Evolutionary conservation across 306 rosid species (phyloP).

Genomic region (Phaseolus lunatus): DNA sequence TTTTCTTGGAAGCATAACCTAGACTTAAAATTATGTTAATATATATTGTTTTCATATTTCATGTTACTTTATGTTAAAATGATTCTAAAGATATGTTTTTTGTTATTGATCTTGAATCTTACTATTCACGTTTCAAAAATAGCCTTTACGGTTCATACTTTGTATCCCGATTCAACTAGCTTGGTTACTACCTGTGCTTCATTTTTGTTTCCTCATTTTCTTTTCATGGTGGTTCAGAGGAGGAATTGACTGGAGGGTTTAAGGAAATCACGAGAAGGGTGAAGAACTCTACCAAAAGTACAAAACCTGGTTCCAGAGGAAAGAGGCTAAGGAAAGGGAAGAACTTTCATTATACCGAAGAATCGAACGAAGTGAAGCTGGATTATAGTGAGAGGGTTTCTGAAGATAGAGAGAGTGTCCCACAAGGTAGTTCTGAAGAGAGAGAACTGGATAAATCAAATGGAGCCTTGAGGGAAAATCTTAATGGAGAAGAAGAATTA

Average conservation of each 20-base stretch:
- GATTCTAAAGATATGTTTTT: too few species aligned
- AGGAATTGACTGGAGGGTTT: conserved; percentile 57
- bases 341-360: conserved; percentile 49
- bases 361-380: conserved; percentile 61
- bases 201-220: conserved; percentile 19
- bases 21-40: too few species aligned
- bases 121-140: too few species aligned
- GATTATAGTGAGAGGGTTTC: conserved; percentile 53
- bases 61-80: too few species aligned
- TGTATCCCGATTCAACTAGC: too few species aligned
- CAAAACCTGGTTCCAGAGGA: conserved; percentile 56
- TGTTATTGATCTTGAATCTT: too few species aligned
- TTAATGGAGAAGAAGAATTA: conserved; percentile 51
- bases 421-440: conserved; percentile 62
- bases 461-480: conserved; percentile 56
- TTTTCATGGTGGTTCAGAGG: conserved; percentile 69
- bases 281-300: conserved; percentile 62
- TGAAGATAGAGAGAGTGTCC: conserved; percentile 51
- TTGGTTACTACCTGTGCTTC: conserved; percentile 1
- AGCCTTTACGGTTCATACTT: too few species aligned
- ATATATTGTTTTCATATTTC: too few species aligned
- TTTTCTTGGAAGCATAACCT: too few species aligned
- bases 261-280: conserved; percentile 49
- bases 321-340: conserved; percentile 51
- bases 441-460: conserved; percentile 58